Base-by-base conservation (phyloP, 148 eudicot species). In the Spergularia marina region DNA sequence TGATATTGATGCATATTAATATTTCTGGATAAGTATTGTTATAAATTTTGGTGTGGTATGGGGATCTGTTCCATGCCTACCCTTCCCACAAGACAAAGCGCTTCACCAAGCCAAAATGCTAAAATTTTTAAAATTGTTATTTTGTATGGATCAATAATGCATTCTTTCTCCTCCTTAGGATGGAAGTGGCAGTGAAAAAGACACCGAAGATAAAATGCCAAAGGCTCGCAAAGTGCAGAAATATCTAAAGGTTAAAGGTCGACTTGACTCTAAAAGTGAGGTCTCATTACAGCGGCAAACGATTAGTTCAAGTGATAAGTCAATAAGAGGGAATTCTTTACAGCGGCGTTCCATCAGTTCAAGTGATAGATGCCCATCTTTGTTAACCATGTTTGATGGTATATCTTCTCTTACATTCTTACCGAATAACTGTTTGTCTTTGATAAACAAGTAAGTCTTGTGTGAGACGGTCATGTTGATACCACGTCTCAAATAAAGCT, bases 111-210 rank as follows among this genome's bases (percentile, higher is more conserved):
- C 36, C 36, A 30, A 30, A 2, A 30, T 30, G 36, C 36, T 30
- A 30, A n/a, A n/a, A n/a, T n/a, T n/a, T n/a, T n/a, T n/a, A n/a
- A n/a, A n/a, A n/a, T n/a, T n/a, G n/a, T n/a, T n/a, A 7, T 23
- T 51, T 16, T 21, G 30, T 52, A 20, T 71, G 70, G 56, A 56
- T 54, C 55, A 55, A 51, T 57, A 58, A 71, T 79, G 59, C 51
- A 40, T 53, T 66, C 12, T 64, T 69, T 55, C 53, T 25, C 55
- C 12, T 70, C 74, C 72, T 21, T 73, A 84, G 87, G 84, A 74
- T 18, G 84, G 82, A 74, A 79, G 71, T 51, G 84, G 84, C 16
- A 76, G 74, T 73, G 84, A 82, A 73, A 79, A 73, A 70, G 81
- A 76, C 16, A 18, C 68, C 70, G 80, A 72, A 40, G 83, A 63